Base-by-base conservation (phyloP, 768 basidiomycete species). In the Lactarius vividus region DNA sequence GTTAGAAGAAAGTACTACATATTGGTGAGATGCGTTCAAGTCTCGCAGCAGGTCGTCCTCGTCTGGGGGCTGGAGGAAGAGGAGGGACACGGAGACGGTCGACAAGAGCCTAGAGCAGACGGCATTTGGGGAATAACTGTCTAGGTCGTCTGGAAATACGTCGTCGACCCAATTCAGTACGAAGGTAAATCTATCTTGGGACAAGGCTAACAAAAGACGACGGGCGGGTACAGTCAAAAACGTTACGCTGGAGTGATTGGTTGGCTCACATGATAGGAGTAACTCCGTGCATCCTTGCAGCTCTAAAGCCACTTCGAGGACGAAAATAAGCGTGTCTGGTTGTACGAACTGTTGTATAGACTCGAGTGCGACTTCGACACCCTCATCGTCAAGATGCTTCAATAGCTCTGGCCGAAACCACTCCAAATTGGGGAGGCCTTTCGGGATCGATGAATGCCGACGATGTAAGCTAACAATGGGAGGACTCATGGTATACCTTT, bases 211-310 rank as follows among this genome's bases (percentile, higher is more conserved):
- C 33, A 33, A 33, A 33, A 9, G 33, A 33, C n/a, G n/a, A n/a
- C 8, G 33, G 31, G 33, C 9, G 33, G 0, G 33, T 33, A 33
- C 33, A 33, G 33, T 33, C 33, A 33, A 33, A 33, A 33, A 33
- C 11, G 33, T 54, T 15, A 61, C 29, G 18, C 4, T 4, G 8
- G 31, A 58, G 57, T 18, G 23, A n/a, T 52, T 9, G 18, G 31
- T 26, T 53, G 20, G 18, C 65, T 44, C 57, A 66, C 65, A 63
- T 39, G 65, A 66, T 16, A 66, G 37, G 26, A 66, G 65, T 40
- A 66, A 63, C 33, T 66, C 65, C 8, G 59, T 26, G 40, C 61
- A 66, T 16, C 65, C 61, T 7, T 8, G 57, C 29, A 57, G 40
- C 57, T 59, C 57, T 7, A 66, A 46, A 16, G 65, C 61, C 4